Conservation (phyloP, 2,329 filamentous ascomycete genomes). For the Colletotrichum sp. region DNA sequence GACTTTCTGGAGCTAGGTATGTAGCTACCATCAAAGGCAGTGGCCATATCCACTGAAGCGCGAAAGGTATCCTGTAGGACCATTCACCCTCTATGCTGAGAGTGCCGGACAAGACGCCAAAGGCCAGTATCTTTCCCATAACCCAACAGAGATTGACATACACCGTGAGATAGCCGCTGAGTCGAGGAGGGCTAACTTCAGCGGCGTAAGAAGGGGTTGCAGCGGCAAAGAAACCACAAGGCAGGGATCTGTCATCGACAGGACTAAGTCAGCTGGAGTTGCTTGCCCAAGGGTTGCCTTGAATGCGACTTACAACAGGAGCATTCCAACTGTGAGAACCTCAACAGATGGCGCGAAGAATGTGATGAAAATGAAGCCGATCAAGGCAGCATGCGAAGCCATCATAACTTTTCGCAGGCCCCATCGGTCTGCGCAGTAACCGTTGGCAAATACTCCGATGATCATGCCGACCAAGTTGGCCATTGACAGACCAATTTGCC, state of each 20-base stretch:
- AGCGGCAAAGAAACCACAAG: constrained; percentile 50
- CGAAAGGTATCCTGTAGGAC: constrained; percentile 37
- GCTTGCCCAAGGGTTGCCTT: background rate
- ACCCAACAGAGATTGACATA: constrained; percentile 48
- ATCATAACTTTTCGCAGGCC: constrained; percentile 51
- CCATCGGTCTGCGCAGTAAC: constrained; percentile 41
- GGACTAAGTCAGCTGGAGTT: background rate
- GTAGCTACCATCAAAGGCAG: constrained; percentile 33
- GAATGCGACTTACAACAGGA: constrained; percentile 42
- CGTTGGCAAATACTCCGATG: constrained; percentile 42
- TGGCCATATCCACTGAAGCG: constrained; percentile 42
- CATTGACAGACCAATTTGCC: constrained; percentile 46
- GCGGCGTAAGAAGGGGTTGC: constrained; percentile 45
- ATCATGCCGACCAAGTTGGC: constrained; percentile 26
- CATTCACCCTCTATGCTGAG: constrained; percentile 30
- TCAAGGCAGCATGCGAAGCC: constrained; percentile 39
- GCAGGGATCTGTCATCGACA: constrained; percentile 31
- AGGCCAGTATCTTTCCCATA: constrained; percentile 45
- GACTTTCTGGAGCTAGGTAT: constrained; percentile 40
- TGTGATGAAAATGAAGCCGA: constrained; percentile 49
- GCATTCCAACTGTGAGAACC: constrained; percentile 45
- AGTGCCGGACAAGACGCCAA: constrained; percentile 41
- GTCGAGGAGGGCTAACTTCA: constrained; percentile 44
- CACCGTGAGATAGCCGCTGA: constrained; percentile 45
- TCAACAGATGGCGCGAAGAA: constrained; percentile 51